Conservation (phyloP, 371 early-diverging fungal genomes). For the Nematocida displodere region DNA sequence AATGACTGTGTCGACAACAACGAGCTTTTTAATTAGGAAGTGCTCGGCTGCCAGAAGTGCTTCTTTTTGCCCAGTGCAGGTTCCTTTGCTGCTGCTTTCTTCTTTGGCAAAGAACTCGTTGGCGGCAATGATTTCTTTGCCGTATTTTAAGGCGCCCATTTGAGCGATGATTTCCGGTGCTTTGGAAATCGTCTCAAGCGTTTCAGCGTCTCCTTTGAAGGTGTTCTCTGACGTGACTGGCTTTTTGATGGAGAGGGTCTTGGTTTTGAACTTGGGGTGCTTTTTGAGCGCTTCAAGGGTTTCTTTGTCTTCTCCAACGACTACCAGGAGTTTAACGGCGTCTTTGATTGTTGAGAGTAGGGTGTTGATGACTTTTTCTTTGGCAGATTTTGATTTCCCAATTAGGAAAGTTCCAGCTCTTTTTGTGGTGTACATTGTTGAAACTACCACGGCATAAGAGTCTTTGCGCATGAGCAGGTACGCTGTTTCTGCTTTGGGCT, state of each 20-base stretch:
- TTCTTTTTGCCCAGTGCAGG: slow-evolving; percentile 57
- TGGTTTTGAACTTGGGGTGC: background rate
- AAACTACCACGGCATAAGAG: slow-evolving; percentile 48
- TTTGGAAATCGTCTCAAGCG: slow-evolving; percentile 48
- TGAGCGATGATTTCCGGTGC: slow-evolving; percentile 35
- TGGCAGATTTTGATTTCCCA: slow-evolving; percentile 47
- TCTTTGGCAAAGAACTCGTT: slow-evolving; percentile 51
- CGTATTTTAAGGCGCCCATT: slow-evolving; percentile 53
- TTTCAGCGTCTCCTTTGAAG: slow-evolving; percentile 46
- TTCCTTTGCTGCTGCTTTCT: slow-evolving; percentile 9
- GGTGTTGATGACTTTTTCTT: slow-evolving; percentile 39
- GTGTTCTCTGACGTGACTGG: slow-evolving; percentile 54
- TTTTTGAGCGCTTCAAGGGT: slow-evolving; percentile 1
- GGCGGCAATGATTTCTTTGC: slow-evolving; percentile 57
- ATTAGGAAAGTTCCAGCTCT: slow-evolving; percentile 53
- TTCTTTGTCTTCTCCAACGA: slow-evolving; percentile 29
- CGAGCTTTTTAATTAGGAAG: slow-evolving; percentile 58
- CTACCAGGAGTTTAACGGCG: slow-evolving; percentile 40
- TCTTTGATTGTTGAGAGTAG: slow-evolving; percentile 29
- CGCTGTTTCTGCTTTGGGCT: slow-evolving; percentile 52
- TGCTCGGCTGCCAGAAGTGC: slow-evolving; percentile 59
- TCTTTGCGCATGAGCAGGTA: slow-evolving; percentile 62
- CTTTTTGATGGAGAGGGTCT: slow-evolving; percentile 33
- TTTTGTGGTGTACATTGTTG: slow-evolving; percentile 43
- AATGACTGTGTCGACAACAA: slow-evolving; percentile 58